Conservation (phyloP, 169 alveolate species). For the Plasmodium berghei region DNA sequence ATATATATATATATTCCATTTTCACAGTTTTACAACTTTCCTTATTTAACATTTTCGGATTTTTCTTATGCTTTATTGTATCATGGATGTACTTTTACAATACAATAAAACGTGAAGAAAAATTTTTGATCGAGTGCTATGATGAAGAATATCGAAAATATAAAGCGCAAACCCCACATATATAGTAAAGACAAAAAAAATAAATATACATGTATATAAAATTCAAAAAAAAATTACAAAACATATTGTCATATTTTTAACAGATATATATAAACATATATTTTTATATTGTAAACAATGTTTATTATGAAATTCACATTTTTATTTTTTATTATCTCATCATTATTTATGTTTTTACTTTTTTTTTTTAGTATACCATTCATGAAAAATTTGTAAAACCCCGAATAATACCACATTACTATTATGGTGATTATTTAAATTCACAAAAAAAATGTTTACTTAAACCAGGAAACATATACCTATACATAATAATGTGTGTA, state of each 20-base stretch:
- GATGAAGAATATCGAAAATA: constrained; percentile 39
- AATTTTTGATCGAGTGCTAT: constrained; percentile 32
- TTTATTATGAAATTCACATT: not conserved
- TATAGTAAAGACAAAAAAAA: constrained; percentile 39
- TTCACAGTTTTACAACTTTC: constrained; percentile 40
- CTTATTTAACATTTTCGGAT: constrained; percentile 16
- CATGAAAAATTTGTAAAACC: constrained; percentile 11
- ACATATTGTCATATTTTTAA: not conserved
- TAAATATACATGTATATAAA: not conserved
- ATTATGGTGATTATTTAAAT: too few relatives aligned
- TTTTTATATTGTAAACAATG: not conserved
- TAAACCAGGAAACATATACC: too few relatives aligned
- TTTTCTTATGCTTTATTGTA: constrained; percentile 18
- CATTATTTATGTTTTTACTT: constrained; percentile 4
- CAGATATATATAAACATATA: not conserved
- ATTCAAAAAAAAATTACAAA: not conserved
- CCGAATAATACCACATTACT: not conserved
- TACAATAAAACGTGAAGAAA: constrained; percentile 52
- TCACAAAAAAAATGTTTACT: too few relatives aligned
- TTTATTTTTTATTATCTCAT: not conserved
- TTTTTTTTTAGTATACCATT: constrained; percentile 61
- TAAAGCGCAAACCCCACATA: constrained; percentile 38
- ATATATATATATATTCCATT: not conserved
- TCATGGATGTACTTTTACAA: constrained; percentile 49
- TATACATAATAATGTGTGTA: too few relatives aligned